Base-by-base conservation (phyloP, 2,329 filamentous ascomycete genomes). In the Fusarium fujikuroi region DNA sequence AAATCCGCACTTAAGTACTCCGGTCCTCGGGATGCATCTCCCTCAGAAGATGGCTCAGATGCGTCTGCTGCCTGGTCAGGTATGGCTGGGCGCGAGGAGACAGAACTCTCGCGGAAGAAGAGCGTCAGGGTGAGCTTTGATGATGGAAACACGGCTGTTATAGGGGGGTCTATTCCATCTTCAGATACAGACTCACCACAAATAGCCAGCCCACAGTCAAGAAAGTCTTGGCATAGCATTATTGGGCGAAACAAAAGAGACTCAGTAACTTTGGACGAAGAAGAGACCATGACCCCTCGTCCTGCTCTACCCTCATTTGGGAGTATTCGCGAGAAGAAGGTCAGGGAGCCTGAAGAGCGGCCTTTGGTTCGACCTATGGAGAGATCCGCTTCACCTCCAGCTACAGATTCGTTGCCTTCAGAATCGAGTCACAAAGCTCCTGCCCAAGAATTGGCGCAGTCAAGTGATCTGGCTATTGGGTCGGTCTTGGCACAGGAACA, bases 101-200 rank as follows among this genome's bases (percentile, higher is more conserved):
- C 76, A 3, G 54, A 76, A 4, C 37, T 80, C 3, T 76, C 81
- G 23, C 85, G 89, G 66, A 94, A 90, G 82, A 94, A 92, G 80
- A 88, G 86, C 43, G 88, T 89, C 3, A 87, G 93, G 30, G 93
- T 95, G 52, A 97, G 94, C 82, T 98, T 95, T 78, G 92, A 94
- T 71, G 92, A 94, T 56, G 87, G 88, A 39, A 85, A 82, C n/a
- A 88, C 86, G 14, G 82, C 88, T 15, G 82, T 90, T 5, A 85
- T 89, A 28, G 87, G 86, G 11, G 85, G 89, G 58, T 81, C 85
- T 15, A 81, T 81, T 12, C 77, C 80, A 15, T 72, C 80, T 8
- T 76, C 80, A 5, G 80, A 84, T 49, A 73, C 79, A 3, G 84
- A 85, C 12, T 84, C 85, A 2, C 81, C 85, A 8, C 67, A 83